Conservation (phyloP, 371 early-diverging fungal species). For the Mucor circinelloides region DNA sequence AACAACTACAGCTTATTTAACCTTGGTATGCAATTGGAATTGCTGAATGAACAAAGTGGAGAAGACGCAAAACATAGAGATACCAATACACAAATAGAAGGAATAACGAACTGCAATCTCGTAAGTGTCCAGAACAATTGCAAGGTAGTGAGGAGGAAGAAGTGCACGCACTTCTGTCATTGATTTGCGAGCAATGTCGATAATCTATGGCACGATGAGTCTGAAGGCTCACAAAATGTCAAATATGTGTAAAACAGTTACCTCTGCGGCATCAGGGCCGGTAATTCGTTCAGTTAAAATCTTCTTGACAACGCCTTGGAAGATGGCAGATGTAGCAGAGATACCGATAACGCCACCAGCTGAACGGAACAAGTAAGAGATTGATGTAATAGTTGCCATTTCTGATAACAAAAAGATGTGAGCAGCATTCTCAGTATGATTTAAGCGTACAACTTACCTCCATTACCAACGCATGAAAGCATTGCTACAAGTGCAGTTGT, state of each 20-base stretch:
- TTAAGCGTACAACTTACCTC: constrained; percentile 12
- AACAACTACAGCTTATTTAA: constrained; percentile 18
- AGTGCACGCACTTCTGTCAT: constrained; percentile 39
- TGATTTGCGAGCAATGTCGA: constrained; percentile 40
- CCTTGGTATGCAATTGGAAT: constrained; percentile 45
- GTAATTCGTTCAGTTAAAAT: constrained; percentile 32
- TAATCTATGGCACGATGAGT: constrained; percentile 24
- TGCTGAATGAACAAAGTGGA: constrained; percentile 53
- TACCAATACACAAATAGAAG: constrained; percentile 32
- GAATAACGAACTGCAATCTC: constrained; percentile 39
- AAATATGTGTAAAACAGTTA: neutral
- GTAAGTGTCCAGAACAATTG: constrained; percentile 46
- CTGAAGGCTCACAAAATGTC: neutral
- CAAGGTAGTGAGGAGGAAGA: constrained; percentile 39
- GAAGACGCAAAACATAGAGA: constrained; percentile 37
- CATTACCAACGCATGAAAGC: constrained; percentile 45
- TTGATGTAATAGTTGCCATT: constrained; percentile 54
- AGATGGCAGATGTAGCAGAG: constrained; percentile 40
- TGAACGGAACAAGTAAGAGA: constrained; percentile 53
- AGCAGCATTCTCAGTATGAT: neutral
- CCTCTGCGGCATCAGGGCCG: constrained; percentile 45
- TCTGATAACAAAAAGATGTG: constrained; percentile 21
- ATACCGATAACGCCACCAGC: constrained; percentile 51
- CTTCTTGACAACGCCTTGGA: constrained; percentile 43
- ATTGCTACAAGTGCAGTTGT: constrained; percentile 53